Conservation (phyloP, 441 rosid genomes). For the Corymbia citriodora region DNA sequence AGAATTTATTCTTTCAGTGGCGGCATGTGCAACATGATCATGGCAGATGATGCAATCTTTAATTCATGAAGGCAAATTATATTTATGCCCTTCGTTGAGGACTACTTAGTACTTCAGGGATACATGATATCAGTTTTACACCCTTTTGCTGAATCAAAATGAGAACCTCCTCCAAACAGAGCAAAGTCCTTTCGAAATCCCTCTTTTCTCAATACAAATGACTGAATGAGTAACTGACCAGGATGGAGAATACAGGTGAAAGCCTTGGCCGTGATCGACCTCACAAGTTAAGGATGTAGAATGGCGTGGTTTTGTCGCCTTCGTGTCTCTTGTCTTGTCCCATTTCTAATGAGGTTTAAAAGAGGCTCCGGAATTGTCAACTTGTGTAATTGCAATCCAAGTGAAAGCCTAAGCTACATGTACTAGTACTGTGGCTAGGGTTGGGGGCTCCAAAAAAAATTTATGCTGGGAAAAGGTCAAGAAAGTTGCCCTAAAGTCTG, state of each 20-base stretch:
- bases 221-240: neutral
- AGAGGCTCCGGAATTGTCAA: neutral
- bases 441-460: constrained; percentile 35
- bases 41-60: neutral
- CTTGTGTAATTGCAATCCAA: neutral
- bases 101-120: neutral
- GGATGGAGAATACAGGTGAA: neutral
- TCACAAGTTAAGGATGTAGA: neutral
- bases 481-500: neutral
- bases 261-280: neutral
- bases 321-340: neutral
- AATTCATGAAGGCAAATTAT: neutral
- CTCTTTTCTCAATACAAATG: neutral
- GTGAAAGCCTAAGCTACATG: neutral
- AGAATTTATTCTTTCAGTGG: neutral
- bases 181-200: neutral
- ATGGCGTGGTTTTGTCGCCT: neutral
- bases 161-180: neutral
- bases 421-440: constrained; percentile 2
- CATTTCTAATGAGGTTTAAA: neutral
- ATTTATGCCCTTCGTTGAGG: neutral
- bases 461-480: neutral
- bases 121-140: neutral
- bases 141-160: neutral
- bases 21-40: neutral